A percentile compares a stretch with the other conserved stretches of the same genome.
Evolutionary conservation across 805 yeast genomes (phyloP).

Genomic region (Yarrowia osloensis): DNA sequence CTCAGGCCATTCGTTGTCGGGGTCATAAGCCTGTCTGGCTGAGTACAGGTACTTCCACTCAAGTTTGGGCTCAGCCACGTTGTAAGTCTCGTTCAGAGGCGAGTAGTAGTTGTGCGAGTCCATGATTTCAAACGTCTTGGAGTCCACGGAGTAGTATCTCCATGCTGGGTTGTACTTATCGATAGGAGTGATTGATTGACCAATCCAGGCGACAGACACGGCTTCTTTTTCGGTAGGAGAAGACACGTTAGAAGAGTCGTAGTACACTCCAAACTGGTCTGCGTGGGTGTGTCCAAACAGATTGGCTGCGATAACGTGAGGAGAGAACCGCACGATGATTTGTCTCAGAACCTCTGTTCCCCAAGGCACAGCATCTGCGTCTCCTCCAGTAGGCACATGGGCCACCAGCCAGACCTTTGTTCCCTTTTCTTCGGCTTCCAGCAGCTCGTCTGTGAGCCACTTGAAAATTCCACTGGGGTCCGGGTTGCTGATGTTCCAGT

Average conservation of each 20-base stretch:
- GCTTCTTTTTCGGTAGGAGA: constrained; percentile 42
- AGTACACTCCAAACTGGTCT: constrained; percentile 65
- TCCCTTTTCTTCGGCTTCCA: constrained; percentile 56
- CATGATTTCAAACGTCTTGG: constrained; percentile 59
- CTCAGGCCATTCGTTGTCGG: constrained; percentile 60
- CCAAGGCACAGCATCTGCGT: constrained; percentile 61
- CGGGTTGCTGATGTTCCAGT: constrained; percentile 50
- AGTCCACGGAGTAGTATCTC: constrained; percentile 70
- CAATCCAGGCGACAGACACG: constrained; percentile 61
- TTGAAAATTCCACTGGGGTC: constrained; percentile 65
- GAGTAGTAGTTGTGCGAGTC: constrained; percentile 61
- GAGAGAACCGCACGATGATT: constrained; percentile 66
- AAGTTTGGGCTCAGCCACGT: constrained; percentile 44
- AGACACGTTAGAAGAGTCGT: constrained; percentile 47
- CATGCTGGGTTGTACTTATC: constrained; percentile 65
- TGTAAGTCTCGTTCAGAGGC: constrained; percentile 55
- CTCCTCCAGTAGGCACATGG: constrained; percentile 60
- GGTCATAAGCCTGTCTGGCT: constrained; percentile 42
- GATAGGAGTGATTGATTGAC: constrained; percentile 67
- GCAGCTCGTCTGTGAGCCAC: constrained; percentile 61
- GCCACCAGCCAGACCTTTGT: constrained; percentile 74
- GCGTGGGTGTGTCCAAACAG: constrained; percentile 73
- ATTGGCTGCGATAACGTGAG: constrained; percentile 64
- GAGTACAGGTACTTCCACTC: constrained; percentile 64
- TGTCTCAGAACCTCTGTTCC: constrained; percentile 57